Base-by-base conservation (phyloP, 78 protist genomes). In the Kipferlia bialata region DNA sequence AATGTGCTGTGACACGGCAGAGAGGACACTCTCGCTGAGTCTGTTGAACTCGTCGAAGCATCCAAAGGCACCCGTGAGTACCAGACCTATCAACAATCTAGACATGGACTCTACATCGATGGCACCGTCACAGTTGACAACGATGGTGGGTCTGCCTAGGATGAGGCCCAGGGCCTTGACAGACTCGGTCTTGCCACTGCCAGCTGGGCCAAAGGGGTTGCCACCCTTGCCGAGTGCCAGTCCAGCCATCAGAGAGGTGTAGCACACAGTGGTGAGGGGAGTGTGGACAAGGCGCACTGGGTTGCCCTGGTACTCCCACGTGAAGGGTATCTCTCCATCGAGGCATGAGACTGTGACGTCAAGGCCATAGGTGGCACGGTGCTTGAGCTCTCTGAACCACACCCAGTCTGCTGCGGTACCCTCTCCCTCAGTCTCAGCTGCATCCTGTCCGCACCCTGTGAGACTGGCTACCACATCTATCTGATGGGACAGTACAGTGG, bases 1-100 rank as follows among this genome's bases (percentile, higher is more conserved):
- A 66, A 94, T 89, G n/a, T n/a, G n/a, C 63, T 91, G 97, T 16
- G 97, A 92, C 20, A 94, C 96, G n/a, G 97, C 98, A 2, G 97
- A 90, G 36, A 96, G 91, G 32, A 90, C 92, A 38, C 92, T 82
- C 79, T 90, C 97, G 60, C 93, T 98, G 33, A 93, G 89, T 24
- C 98, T 48, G 63, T 95, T 95, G 83, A 95, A 92, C 77, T 95
- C 99, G 70, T 95, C 99, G 71, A 95, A 92, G 84, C 99, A 93
- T 66, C 97, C 97, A 96, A 97, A 91, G 15, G 99, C 97, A 34
- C 99, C 97, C 18, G 75, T 78, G 64, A 75, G 88, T 67, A 96
- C 89, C 37, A 96, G 88, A 22, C 99, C 99, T 22, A 85, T 83
- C 51, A 93, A 87, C 54, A 96, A 93, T 45, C 98, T 74, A 38